Evolutionary conservation across 2,329 filamentous ascomycete species (phyloP).

Genomic region (Myriosclerotinia scirpicola): DNA sequence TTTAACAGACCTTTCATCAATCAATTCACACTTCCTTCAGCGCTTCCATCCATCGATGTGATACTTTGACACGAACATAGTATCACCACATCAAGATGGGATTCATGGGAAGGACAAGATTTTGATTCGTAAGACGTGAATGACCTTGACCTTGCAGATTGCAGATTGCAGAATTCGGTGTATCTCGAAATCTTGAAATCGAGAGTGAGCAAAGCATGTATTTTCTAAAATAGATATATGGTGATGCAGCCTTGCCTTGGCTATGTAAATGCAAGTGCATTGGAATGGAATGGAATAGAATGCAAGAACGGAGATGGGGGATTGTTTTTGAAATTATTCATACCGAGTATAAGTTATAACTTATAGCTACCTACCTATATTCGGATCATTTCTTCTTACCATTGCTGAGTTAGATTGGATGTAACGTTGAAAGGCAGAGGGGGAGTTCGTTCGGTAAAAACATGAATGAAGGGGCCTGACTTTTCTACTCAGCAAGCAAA

Average conservation of each 20-base stretch:
- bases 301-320: neutral
- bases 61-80: neutral
- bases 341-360: no score
- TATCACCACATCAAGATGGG: neutral
- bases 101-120: neutral
- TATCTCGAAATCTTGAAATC: no score
- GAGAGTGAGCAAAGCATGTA: neutral
- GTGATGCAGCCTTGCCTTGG: conserved; percentile 2
- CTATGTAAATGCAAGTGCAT: conserved; percentile 14
- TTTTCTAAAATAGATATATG: neutral
- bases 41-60: neutral
- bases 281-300: no score
- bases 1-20: neutral
- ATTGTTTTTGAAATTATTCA: no score
- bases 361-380: neutral
- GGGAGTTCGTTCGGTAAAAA: neutral
- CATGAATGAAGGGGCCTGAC: neutral
- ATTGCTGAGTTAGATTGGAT: conserved; percentile 1
- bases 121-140: conserved; percentile 1
- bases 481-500: neutral
- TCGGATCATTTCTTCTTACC: neutral
- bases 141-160: neutral
- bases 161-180: neutral
- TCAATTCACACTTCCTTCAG: neutral
- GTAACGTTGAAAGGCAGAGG: neutral